phyloP scores from a whole-genome alignment of 805 yeast genomes.

The Yarrowia sp. region DNA sequence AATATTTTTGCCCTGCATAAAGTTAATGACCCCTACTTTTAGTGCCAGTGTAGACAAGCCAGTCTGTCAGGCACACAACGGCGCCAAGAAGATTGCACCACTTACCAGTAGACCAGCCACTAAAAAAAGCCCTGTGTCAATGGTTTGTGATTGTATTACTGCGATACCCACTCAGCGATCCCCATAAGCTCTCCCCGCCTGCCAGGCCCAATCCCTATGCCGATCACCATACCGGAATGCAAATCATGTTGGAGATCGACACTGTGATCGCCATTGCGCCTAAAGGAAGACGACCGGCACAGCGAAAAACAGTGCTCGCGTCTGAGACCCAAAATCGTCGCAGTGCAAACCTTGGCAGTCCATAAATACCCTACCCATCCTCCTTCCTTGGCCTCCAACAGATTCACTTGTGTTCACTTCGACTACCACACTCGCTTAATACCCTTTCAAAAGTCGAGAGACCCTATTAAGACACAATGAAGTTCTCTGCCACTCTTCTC shows the following conservation, averaged over 20 bases:
- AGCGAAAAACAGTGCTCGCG: constrained; percentile 18
- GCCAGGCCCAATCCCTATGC: constrained; percentile 6
- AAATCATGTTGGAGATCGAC: constrained; percentile 21
- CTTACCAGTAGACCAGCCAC: neutral
- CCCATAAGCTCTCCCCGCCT: constrained; percentile 21
- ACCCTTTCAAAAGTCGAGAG: constrained; percentile 30
- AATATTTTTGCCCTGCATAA: constrained; percentile 26
- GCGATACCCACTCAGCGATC: constrained; percentile 4
- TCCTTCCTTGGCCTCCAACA: constrained; percentile 11
- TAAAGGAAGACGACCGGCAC: constrained; percentile 18
- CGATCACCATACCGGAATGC: constrained; percentile 31
- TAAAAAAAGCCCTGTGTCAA: neutral
- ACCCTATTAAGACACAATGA: constrained; percentile 29
- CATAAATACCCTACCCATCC: constrained; percentile 21
- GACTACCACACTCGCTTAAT: constrained; percentile 36
- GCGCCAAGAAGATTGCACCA: neutral
- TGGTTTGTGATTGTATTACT: neutral
- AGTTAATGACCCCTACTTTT: constrained; percentile 30
- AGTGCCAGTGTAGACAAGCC: neutral
- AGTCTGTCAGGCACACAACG: constrained; percentile 1
- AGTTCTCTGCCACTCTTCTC: constrained; percentile 31
- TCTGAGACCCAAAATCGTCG: constrained; percentile 10
- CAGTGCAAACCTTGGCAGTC: constrained; percentile 20
- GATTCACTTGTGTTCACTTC: constrained; percentile 34
- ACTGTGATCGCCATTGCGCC: constrained; percentile 34